Conservation (phyloP, 2,329 filamentous ascomycete species). For the Fusarium sp. region DNA sequence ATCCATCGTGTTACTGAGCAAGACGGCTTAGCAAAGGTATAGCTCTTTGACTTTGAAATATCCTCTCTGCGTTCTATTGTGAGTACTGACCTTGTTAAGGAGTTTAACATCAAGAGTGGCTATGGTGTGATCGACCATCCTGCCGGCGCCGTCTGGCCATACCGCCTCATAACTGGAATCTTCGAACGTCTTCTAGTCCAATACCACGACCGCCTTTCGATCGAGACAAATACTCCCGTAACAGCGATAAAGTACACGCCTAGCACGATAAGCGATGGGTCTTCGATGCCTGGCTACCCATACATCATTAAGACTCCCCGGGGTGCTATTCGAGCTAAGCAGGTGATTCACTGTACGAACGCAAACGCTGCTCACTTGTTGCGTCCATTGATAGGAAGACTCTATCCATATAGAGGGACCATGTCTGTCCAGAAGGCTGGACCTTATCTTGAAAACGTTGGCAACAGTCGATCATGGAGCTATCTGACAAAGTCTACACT, state of each 20-base stretch:
- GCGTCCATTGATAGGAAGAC: neutral
- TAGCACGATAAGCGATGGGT: fast-evolving
- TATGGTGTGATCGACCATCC: neutral
- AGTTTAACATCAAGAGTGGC: neutral
- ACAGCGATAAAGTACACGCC: neutral
- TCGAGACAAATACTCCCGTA: neutral
- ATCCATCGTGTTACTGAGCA: neutral
- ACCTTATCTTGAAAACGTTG: neutral
- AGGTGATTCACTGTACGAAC: neutral
- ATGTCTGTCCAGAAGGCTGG: neutral
- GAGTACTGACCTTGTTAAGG: neutral
- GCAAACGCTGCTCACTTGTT: neutral
- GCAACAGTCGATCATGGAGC: neutral
- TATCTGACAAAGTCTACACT: neutral
- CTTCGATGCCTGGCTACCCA: constrained; percentile 23
- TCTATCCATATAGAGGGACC: neutral
- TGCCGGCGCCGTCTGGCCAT: neutral
- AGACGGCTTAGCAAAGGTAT: neutral
- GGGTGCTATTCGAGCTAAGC: neutral
- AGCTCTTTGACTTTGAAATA: neutral
- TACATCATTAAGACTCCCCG: constrained; percentile 40
- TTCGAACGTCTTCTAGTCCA: neutral
- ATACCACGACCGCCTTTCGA: neutral
- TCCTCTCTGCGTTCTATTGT: neutral
- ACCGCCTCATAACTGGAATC: neutral